Evolutionary conservation across 2,329 filamentous ascomycete genomes (phyloP), one percentile per base, ranked within the genome.

Genomic region (Fusarium sacchari): DNA sequence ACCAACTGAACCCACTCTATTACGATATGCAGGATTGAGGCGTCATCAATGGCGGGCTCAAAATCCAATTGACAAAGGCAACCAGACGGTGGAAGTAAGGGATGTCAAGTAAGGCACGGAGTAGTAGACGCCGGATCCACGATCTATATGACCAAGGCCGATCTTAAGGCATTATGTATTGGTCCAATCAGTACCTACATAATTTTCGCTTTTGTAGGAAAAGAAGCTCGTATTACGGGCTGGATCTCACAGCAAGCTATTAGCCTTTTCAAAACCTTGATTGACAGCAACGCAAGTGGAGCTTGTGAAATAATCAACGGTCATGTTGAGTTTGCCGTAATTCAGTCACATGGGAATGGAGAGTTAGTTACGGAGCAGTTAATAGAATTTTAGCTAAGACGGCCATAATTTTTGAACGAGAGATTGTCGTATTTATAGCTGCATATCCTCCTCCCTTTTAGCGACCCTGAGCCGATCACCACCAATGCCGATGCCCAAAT

Each of bases 381-480:
- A 22, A 36, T 40, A 64, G 57, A 64, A 69, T 64, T 50, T 64
- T 64, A 44, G 30, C 46, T 47, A 57, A 69, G 34, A 46, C 59
- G 50, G 42, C 59, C 59, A 46, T 69, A 69, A 69, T 59, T 59
- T 69, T 65, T 65, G 66, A 55, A 59, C 34, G 36, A 60, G 52
- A 63, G 36, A 67, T 68, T 55, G 60, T 65, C 43, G 52, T 67
- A 52, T 70, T 70, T 70, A 66, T 71, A 70, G 60, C 42, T 71
- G 53, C 60, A 60, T 70, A 58, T 66, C 52, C 60, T 69, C 50
- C 69, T 69, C 69, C 49, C 67, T 47, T 64, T 72, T 64, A 52
- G 44, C 59, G 36, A 46, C 56, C 58, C 69, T 57, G 37, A 58
- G 69, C 66, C 37, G 59, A 69, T 69, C 60, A 65, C 47, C 40